phyloP scores from a whole-genome alignment of 371 early-diverging fungal genomes.

The Capillidium heterosporum region DNA sequence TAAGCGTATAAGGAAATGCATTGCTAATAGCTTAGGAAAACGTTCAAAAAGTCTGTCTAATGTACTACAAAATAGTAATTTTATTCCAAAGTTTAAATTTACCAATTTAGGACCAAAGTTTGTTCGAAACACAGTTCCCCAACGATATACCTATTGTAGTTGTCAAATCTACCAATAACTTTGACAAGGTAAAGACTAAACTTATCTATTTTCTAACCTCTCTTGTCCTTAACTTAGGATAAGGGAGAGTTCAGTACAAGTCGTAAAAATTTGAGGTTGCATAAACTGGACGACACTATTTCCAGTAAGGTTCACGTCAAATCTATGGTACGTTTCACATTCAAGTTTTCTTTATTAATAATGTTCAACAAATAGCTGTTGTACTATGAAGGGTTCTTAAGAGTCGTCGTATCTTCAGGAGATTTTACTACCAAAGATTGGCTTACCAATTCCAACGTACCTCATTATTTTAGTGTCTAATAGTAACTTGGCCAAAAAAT shows the following conservation, averaged over 20 bases:
- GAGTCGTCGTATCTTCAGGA: not conserved
- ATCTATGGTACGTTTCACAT: not conserved
- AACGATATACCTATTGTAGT: constrained; percentile 1
- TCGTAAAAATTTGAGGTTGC: not conserved
- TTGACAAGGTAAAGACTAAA: not conserved
- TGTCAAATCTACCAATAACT: not conserved
- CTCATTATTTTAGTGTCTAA: no score
- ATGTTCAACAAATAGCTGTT: not conserved
- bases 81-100: no score
- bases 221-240: not conserved
- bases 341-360: no score
- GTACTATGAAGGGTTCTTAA: not conserved
- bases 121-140: not conserved
- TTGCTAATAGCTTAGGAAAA: no score
- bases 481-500: no score
- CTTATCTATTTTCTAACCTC: not conserved
- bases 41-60: no score
- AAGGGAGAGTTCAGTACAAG: no score
- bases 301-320: not conserved
- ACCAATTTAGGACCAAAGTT: no score
- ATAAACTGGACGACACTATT: no score
- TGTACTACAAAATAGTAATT: no score
- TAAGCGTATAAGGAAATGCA: no score
- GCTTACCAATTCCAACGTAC: not conserved
- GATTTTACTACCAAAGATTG: not conserved